Conservation (phyloP, 2,329 filamentous ascomycete species). For the Huntiella decipiens region DNA sequence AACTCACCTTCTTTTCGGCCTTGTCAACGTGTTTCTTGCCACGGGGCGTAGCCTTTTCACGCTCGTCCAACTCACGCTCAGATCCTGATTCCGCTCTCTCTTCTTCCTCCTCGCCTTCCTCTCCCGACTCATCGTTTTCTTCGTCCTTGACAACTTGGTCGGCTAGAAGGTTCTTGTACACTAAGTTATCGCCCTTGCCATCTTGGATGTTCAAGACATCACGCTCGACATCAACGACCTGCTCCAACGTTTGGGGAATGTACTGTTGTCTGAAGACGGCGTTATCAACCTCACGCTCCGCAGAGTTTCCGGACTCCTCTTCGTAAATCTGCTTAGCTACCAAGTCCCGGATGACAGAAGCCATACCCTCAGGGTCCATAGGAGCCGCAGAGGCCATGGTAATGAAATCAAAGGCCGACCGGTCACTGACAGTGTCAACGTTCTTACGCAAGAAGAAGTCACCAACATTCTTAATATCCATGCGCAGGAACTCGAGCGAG, state of each 20-base stretch:
- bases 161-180: constrained; percentile 73
- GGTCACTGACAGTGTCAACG: constrained; percentile 63
- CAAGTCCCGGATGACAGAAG: constrained; percentile 43
- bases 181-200: constrained; percentile 55
- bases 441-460: constrained; percentile 82
- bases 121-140: constrained; percentile 19
- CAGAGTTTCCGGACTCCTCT: constrained; percentile 30
- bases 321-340: constrained; percentile 36
- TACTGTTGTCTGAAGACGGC: constrained; percentile 93
- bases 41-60: constrained; percentile 46
- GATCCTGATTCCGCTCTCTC: constrained; percentile 27
- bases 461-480: constrained; percentile 94
- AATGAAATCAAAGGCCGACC: constrained; percentile 69
- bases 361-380: constrained; percentile 41
- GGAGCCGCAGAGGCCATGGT: constrained; percentile 37
- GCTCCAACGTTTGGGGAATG: constrained; percentile 85
- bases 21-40: constrained; percentile 84
- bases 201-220: constrained; percentile 61
- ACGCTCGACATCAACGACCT: constrained; percentile 90
- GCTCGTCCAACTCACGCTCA: constrained; percentile 29
- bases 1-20: constrained; percentile 55
- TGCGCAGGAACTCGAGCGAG: constrained; percentile 80
- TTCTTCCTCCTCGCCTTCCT: constrained; percentile 22
- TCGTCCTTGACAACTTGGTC: constrained; percentile 34
- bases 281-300: constrained; percentile 57